Evolutionary conservation across 148 eudicot species (phyloP), one percentile per base, ranked within the genome.

Genomic region (Spergularia bocconei): DNA sequence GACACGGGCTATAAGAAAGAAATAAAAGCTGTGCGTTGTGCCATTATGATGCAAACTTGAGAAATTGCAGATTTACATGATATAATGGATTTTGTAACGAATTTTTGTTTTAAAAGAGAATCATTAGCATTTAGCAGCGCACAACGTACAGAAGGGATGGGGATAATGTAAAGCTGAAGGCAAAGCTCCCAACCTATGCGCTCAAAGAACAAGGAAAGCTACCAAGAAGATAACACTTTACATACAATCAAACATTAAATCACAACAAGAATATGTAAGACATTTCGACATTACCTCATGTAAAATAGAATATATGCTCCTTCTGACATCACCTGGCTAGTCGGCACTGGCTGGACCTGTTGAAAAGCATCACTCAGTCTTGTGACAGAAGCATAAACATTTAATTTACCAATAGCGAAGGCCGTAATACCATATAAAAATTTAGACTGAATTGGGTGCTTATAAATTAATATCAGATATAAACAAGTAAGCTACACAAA

Each of bases 291-390:
- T 84, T 93, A 91, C 98, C 98, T 93, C 89, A 81, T 87, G 82
- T 93, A 93, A 75, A 93, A 93, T 65, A 93, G 82, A 67, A 93
- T 93, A 72, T 93, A 93, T 80, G 98, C 98, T 79, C 95, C 97
- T 85, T 93, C 95, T 0, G 95, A 91, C 97, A 93, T 91, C 80
- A 93, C 98, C 69, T 86, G 93, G 86, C 87, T 88, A 76, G 82
- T 78, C 39, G 86, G 77, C 69, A 87, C 97, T 51, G 90, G 89
- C 70, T 87, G 91, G 36, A 93, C 97, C 98, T 93, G 89, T 75
- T 75, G 64, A 70, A 39, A 58, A 83, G 56, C 50, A 67, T 15
- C 53, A 66, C 50, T 47, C 0, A 41, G 62, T 70, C 58, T 23
- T n/a, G 77, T 23, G 58, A 47, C 36, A 29, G 36, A 2, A 29